Percentiles rank a stretch among this genome's conserved stretches.
Evolutionary conservation across 1,284 basidiomycete genomes (phyloP).

Genomic region (Wallemia ichthyophaga): DNA sequence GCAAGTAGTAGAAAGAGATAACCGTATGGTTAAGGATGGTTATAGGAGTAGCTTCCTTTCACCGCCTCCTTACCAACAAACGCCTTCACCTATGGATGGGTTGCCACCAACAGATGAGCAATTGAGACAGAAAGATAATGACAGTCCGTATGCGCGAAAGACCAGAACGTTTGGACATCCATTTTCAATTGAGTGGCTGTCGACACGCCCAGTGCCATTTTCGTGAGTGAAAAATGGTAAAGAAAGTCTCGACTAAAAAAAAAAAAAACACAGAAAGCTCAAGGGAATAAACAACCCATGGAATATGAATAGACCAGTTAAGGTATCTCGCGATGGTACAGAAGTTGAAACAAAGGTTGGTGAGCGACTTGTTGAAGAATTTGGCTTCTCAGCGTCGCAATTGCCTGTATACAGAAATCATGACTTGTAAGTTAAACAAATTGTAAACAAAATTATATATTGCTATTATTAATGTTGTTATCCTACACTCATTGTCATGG

Average conservation of each 20-base stretch:
- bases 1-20: not conserved
- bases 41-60: not conserved
- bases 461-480: too few species aligned
- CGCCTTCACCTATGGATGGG: not conserved
- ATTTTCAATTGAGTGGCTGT: not conserved
- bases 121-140: not conserved
- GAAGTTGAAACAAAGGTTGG: not conserved
- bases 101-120: not conserved
- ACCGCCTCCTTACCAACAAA: not conserved
- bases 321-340: not conserved
- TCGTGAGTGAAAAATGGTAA: not conserved
- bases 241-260: not conserved
- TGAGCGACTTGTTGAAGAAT: not conserved
- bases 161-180: not conserved
- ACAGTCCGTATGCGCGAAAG: not conserved
- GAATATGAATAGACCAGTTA: not conserved
- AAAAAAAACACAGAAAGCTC: not conserved
- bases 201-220: not conserved
- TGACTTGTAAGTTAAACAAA: not conserved
- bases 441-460: not conserved
- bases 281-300: not conserved
- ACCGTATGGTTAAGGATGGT: not conserved
- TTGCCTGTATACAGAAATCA: not conserved
- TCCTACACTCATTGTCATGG: too few species aligned
- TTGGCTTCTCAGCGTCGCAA: conserved; percentile 9